Conservation (phyloP, 2,329 filamentous ascomycete species). For the Aspergillus novoparasiticus region DNA sequence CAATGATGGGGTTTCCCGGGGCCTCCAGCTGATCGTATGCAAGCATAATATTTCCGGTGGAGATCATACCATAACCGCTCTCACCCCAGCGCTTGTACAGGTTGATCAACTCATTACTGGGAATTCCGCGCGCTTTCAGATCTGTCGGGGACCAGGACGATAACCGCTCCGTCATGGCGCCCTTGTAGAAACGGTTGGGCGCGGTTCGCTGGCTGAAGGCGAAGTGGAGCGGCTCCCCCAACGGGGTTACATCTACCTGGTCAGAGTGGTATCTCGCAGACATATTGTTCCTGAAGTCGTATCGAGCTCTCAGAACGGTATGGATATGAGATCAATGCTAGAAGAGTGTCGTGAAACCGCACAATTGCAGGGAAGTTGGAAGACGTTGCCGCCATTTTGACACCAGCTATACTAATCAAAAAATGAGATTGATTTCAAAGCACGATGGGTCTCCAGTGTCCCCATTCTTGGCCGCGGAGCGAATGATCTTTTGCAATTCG, state of each 20-base stretch:
- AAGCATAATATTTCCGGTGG: constrained; percentile 67
- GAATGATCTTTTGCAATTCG: not conserved
- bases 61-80: constrained; percentile 57
- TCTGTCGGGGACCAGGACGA: constrained; percentile 62
- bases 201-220: constrained; percentile 58
- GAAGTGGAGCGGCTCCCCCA: constrained; percentile 53
- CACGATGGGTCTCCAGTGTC: not conserved
- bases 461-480: not conserved
- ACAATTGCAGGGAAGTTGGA: not conserved
- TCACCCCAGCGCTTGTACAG: constrained; percentile 66
- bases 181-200: constrained; percentile 68
- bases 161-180: constrained; percentile 66
- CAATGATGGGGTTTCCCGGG: constrained; percentile 62
- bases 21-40: constrained; percentile 62
- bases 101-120: constrained; percentile 56
- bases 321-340: not conserved
- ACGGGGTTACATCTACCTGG: constrained; percentile 36
- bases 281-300: not conserved
- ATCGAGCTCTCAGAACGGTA: not conserved
- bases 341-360: not conserved
- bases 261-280: not conserved
- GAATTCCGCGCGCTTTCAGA: constrained; percentile 56
- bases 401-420: not conserved
- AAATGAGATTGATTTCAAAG: not conserved
- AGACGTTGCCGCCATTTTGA: not conserved